phyloP scores from a whole-genome alignment of 805 yeast species.

The Candida ponderosae region DNA sequence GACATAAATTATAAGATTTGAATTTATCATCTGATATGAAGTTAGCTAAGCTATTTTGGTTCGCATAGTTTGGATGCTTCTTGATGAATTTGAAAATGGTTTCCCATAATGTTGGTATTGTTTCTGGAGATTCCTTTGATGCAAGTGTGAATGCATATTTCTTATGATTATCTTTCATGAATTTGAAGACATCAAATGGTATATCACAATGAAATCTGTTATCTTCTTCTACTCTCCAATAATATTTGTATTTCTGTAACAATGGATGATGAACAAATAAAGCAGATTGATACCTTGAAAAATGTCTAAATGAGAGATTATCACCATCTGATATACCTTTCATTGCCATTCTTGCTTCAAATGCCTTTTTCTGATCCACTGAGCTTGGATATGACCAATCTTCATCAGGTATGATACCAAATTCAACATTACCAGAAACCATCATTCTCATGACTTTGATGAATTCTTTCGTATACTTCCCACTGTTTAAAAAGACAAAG shows the following conservation, averaged over 20 bases:
- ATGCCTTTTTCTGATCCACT: slow-evolving; percentile 71
- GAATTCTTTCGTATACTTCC: slow-evolving; percentile 66
- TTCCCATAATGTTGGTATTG: slow-evolving; percentile 72
- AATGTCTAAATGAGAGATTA: slow-evolving; percentile 71
- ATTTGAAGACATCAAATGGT: slow-evolving; percentile 72
- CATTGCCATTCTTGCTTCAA: slow-evolving; percentile 41
- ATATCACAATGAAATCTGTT: slow-evolving; percentile 69
- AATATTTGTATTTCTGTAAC: slow-evolving; percentile 64
- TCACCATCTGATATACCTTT: slow-evolving; percentile 61
- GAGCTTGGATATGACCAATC: slow-evolving; percentile 86
- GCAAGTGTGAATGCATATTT: slow-evolving; percentile 73
- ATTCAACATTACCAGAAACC: slow-evolving; percentile 61
- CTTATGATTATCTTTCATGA: slow-evolving; percentile 68
- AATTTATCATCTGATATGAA: slow-evolving; percentile 42
- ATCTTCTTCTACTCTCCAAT: slow-evolving; percentile 92
- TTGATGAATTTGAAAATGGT: slow-evolving; percentile 58
- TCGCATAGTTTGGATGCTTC: slow-evolving; percentile 9
- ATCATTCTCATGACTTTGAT: slow-evolving; percentile 41
- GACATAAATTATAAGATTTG: slow-evolving; percentile 43
- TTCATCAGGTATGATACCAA: slow-evolving; percentile 64
- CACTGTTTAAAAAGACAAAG: slow-evolving; percentile 90
- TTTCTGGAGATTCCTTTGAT: slow-evolving; percentile 60
- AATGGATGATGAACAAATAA: slow-evolving; percentile 70
- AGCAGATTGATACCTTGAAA: slow-evolving; percentile 87
- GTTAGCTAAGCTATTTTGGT: slow-evolving; percentile 39